Percentiles rank a stretch among this genome's conserved stretches.
Conservation (phyloP, 202 grass and related monocot species). For the Carex sylvatica region DNA sequence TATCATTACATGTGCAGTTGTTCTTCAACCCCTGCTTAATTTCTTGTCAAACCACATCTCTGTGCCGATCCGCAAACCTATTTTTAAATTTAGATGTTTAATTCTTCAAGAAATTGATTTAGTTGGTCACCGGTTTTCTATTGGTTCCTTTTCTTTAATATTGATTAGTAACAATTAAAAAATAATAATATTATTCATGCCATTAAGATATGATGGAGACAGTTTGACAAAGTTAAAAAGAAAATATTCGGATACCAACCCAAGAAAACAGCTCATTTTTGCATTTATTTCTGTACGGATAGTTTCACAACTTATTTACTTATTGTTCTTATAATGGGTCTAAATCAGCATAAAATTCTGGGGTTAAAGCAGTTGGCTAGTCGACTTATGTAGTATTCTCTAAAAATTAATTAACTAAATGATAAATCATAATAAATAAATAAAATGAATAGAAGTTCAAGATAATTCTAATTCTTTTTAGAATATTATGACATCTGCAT, state of each 20-base stretch:
- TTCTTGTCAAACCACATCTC: slow-evolving; percentile 4
- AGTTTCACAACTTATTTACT: background rate
- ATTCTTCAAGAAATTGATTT: slow-evolving; percentile 4
- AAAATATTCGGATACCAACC: background rate
- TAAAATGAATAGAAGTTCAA: background rate
- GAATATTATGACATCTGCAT: background rate
- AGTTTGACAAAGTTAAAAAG: background rate
- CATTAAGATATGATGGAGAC: background rate
- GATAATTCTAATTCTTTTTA: background rate
- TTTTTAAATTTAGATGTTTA: background rate
- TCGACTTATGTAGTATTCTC: background rate
- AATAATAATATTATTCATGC: background rate
- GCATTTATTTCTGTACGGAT: background rate
- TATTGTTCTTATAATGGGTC: background rate
- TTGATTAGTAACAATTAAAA: background rate
- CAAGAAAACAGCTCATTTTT: background rate
- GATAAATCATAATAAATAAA: background rate
- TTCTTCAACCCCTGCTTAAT: background rate
- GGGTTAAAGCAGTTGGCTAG: background rate
- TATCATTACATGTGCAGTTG: too few species aligned
- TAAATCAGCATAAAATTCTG: background rate
- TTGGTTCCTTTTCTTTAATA: background rate
- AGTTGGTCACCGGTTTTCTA: background rate
- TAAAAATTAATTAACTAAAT: background rate
- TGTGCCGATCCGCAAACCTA: background rate